Evolutionary conservation across 257 asterid species (phyloP), one percentile per base, ranked within the genome.

Genomic region (Rubia yunnanensis): DNA sequence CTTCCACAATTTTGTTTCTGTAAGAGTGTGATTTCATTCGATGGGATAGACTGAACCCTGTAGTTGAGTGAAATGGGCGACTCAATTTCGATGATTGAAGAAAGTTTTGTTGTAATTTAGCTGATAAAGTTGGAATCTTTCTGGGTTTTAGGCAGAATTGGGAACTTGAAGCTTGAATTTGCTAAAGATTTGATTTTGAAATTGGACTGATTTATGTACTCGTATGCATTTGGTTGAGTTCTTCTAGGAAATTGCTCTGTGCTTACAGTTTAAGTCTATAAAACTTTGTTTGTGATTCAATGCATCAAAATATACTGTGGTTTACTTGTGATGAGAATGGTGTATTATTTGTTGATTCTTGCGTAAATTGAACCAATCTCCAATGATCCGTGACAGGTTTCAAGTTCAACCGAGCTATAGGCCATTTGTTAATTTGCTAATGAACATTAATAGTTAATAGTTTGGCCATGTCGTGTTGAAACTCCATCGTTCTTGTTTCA

Each of bases 401-500:
- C 52, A 44, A 44, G 52, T 44, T 39, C 48, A 11, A 17, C 18
- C 10, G 48, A 39, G 48, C 48, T 44, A 4, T 6, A 44, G 48
- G 0, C 18, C 2, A 39, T 39, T 39, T 39, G 5, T 39, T 39
- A 15, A 44, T 6, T 39, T 10, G 48, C 48, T 34, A 17, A 58
- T 46, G 18, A 46, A 35, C 50, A 18, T 31, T 20, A 14, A 17
- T 44, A 32, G 64, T 32, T 70, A 10, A 63, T 50, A 46, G 53
- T 69, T 61, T 69, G 28, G 46, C 48, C 60, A 22, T 46, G 58
- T 59, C 44, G 67, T 36, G 67, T 69, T 60, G 31, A 11, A 30
- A 15, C 5, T 27, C 20, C 44, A 69, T 70, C 54, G 53, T 60
- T 54, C 8, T 6, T 54, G 35, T 30, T 30, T 0, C 63, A 58